Evolutionary conservation across 2,329 filamentous ascomycete species (phyloP).

Genomic region (Geosmithia putterillii): DNA sequence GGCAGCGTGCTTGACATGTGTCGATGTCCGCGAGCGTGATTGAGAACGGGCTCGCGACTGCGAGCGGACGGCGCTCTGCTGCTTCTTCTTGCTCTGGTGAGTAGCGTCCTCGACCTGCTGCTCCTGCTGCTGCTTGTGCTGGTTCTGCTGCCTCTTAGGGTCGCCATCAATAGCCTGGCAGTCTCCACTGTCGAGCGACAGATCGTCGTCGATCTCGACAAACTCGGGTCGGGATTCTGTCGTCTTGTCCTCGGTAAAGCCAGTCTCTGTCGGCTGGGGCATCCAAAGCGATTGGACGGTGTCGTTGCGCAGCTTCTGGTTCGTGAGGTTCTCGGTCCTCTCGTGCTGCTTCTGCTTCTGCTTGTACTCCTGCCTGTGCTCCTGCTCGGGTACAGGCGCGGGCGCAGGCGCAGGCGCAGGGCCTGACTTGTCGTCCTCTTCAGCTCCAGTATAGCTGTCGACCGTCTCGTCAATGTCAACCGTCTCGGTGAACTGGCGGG

Average conservation of each 20-base stretch:
- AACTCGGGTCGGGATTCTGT: background rate
- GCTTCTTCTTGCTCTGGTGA: constrained; percentile 12
- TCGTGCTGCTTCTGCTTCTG: background rate
- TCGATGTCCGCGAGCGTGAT: constrained; percentile 13
- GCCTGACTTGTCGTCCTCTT: too few relatives aligned
- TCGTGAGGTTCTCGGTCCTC: background rate
- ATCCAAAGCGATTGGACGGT: background rate
- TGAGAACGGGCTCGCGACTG: constrained; percentile 12
- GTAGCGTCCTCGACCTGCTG: constrained; percentile 8
- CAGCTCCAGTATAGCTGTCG: background rate
- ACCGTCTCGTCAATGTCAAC: background rate
- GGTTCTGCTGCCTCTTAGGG: background rate
- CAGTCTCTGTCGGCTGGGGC: background rate
- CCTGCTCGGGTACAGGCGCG: background rate
- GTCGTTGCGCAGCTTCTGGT: background rate
- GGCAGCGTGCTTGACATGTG: constrained; percentile 10
- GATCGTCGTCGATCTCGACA: constrained; percentile 20
- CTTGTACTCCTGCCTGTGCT: background rate
- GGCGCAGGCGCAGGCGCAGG: too few relatives aligned
- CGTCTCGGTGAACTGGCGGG: background rate
- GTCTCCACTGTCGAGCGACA: background rate
- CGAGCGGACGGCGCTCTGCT: constrained; percentile 11
- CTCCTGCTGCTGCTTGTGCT: constrained; percentile 21
- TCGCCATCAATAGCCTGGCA: background rate
- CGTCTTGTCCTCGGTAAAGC: background rate